Base-by-base conservation (phyloP, 2,329 filamentous ascomycete genomes). In the Diaporthe sp. region DNA sequence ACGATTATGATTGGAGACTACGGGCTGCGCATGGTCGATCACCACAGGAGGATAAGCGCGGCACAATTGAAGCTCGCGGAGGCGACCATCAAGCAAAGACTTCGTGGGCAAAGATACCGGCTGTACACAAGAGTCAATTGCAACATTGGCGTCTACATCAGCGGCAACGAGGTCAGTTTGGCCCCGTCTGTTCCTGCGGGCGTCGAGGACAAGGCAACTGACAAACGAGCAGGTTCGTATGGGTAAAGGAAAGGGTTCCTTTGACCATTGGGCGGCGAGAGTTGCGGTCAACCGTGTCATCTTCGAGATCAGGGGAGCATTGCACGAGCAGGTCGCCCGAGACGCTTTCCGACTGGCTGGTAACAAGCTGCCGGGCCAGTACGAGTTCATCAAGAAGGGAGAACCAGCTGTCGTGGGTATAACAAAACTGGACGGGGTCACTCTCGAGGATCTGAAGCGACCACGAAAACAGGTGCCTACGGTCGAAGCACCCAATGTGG, bases 181-280 rank as follows among this genome's bases (percentile, higher is more conserved):
- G 51, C 12, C 25, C 39, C 2, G 49, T 55, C 65, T 42, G 2
- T 19, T 25, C 10, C 8, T 55, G 39, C 17, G 37, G 28, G 25
- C 28, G 34, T 53, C 9, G 55, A 25, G 17, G 6, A 8, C 7
- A 10, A n/a, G 9, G n/a, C 61, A 17, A 62, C 74, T 77, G 31
- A 77, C 62, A 46, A 22, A 51, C 39, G 22, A 13, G 31, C 25
- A 93, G 92, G 94, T 95, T 84, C 94, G 97, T 90, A 99, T 99
- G 97, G 97, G 97, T 84, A 99, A 98, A 86, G 97, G 97, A 86
- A 99, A 99, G 84, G 97, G 97, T 80, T 94, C 93, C 77, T 98
- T 99, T 82, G 97, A 99, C 83, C 95, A 98, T 82, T 99, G 97
- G 97, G 95, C 96, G 6, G 92, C 94, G 31, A 92, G 96, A 84